Evolutionary conservation across 1,284 basidiomycete genomes (phyloP).

Genomic region (Amylostereum areolatum): DNA sequence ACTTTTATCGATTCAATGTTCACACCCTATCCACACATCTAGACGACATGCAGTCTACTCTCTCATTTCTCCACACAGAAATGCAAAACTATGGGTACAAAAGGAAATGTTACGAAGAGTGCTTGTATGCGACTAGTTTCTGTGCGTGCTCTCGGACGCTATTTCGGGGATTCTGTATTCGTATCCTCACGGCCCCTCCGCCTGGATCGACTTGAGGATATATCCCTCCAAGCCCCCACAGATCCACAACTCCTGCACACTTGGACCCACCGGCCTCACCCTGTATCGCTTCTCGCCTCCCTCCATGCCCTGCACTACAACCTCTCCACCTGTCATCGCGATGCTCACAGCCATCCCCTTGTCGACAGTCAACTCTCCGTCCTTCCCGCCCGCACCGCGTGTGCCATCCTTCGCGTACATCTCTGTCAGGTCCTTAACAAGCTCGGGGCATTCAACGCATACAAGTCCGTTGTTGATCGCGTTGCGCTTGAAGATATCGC

Average conservation of each 20-base stretch:
- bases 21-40: too few relatives aligned
- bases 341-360: slow-evolving; percentile 64
- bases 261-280: slow-evolving; percentile 76
- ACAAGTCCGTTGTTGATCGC: slow-evolving; percentile 98
- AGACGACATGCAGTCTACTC: too few relatives aligned
- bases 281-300: slow-evolving; percentile 52
- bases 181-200: slow-evolving; percentile 7
- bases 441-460: slow-evolving; percentile 87
- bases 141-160: too few relatives aligned
- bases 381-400: slow-evolving; percentile 70
- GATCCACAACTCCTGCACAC: slow-evolving; percentile 90
- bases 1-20: too few relatives aligned
- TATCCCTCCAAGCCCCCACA: slow-evolving; percentile 79
- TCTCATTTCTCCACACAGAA: too few relatives aligned
- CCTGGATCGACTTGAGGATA: slow-evolving; percentile 65
- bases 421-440: slow-evolving; percentile 81
- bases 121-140: too few relatives aligned
- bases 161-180: too few relatives aligned
- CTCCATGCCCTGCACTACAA: slow-evolving; percentile 44
- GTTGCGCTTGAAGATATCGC: slow-evolving; percentile 99
- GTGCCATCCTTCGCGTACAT: slow-evolving; percentile 68
- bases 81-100: too few relatives aligned
- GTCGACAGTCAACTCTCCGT: slow-evolving; percentile 79
- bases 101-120: too few relatives aligned
- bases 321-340: slow-evolving; percentile 63